Evolutionary conservation across 208 protist species (phyloP).

Genomic region (Trypanosoma congolense): DNA sequence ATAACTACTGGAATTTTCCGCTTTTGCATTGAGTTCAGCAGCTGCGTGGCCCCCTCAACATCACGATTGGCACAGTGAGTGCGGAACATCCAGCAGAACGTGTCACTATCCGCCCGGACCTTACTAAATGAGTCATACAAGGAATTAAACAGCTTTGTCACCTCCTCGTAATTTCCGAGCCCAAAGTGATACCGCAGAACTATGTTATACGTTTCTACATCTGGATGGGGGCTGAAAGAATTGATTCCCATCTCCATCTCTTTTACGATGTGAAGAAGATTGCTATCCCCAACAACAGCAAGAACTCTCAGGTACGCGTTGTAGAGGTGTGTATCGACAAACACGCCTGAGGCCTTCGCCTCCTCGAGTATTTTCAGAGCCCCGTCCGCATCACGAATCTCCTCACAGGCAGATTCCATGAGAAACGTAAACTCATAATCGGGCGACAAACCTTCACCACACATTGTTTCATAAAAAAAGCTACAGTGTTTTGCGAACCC

Average conservation of each 20-base stretch:
- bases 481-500: conserved; percentile 34
- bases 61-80: conserved; percentile 28
- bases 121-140: conserved; percentile 33
- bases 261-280: conserved; percentile 42
- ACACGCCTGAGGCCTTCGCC: conserved; percentile 24
- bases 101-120: conserved; percentile 52
- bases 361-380: conserved; percentile 56
- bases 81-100: conserved; percentile 68
- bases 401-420: conserved; percentile 50
- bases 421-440: conserved; percentile 43
- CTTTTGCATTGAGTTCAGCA: conserved; percentile 30
- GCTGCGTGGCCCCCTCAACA: conserved; percentile 21
- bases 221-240: conserved; percentile 42
- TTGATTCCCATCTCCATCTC: conserved; percentile 72
- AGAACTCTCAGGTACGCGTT: conserved; percentile 79
- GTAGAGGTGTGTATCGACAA: conserved; percentile 55
- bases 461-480: conserved; percentile 44
- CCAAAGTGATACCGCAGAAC: conserved; percentile 43
- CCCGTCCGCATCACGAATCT: conserved; percentile 30
- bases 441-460: conserved; percentile 21
- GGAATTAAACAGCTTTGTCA: conserved; percentile 20
- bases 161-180: conserved; percentile 20
- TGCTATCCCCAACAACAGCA: conserved; percentile 40
- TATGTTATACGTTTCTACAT: conserved; percentile 76
- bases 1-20: conserved; percentile 22